Conservation (phyloP, 2,329 filamentous ascomycete genomes). For the Didymella glomerata region DNA sequence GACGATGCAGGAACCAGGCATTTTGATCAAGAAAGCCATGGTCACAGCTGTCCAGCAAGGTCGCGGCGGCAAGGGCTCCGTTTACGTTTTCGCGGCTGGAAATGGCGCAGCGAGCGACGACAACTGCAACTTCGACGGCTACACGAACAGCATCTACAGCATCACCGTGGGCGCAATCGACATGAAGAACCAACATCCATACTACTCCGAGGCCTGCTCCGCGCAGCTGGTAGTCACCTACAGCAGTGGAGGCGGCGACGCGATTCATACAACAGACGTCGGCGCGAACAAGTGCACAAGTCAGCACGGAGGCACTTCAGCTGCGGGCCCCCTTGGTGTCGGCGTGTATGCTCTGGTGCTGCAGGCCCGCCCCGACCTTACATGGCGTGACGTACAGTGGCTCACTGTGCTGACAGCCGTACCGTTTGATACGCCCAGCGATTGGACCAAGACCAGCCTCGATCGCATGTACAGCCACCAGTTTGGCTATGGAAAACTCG, state of each 20-base stretch:
- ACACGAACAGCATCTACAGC: constrained; percentile 99
- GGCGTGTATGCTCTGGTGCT: constrained; percentile 91
- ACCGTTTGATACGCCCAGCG: constrained; percentile 76
- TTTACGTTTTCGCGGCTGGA: constrained; percentile 96
- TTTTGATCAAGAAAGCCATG: constrained; percentile 90
- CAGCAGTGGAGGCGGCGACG: constrained; percentile 86
- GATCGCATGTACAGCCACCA: constrained; percentile 92
- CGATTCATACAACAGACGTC: constrained; percentile 96
- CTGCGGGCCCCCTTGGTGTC: constrained; percentile 89
- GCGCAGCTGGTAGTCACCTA: constrained; percentile 96
- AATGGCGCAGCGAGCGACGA: constrained; percentile 88
- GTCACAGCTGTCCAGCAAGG: constrained; percentile 91
- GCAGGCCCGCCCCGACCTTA: constrained; percentile 82
- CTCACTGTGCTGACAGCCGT: constrained; percentile 85
- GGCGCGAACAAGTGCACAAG: constrained; percentile 80
- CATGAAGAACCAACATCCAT: constrained; percentile 84
- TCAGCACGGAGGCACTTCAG: constrained; percentile 92
- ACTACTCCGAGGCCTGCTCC: constrained; percentile 96
- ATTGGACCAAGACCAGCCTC: constrained; percentile 82
- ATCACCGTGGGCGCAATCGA: constrained; percentile 96
- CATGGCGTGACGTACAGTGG: constrained; percentile 95
- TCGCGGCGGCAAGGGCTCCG: constrained; percentile 80
- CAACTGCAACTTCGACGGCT: constrained; percentile 99
- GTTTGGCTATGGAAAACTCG: constrained; percentile 95
- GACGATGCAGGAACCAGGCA: constrained; percentile 92